Evolutionary conservation across 1,139 yeast species (phyloP), one percentile per base, ranked within the genome.

Genomic region (Pneumocystis sp.): DNA sequence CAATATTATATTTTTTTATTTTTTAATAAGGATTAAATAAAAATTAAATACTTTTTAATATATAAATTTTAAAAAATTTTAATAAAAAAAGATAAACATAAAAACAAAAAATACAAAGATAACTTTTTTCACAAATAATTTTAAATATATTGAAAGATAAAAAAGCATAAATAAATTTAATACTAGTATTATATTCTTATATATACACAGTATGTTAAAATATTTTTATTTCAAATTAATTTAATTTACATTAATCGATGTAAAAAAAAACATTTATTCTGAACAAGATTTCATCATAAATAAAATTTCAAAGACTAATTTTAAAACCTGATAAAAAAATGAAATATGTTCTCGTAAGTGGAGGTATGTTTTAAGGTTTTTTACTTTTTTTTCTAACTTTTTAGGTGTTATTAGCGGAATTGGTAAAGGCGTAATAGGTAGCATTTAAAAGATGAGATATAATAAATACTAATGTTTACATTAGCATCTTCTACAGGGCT

Each of bases 291-390:
- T 50, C 10, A 8, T 7, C 5, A 5, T 3, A 50, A 50, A 50
- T 25, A 50, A 21, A 25, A 7, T 17, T 29, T 25, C 12, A 10
- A 25, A 25, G 25, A 50, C n/a, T 21, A 19, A 17, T 1, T 10
- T 25, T 12, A 50, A 7, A 4, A 25, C 7, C 7, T 25, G 8
- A 21, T 21, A 25, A 61, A 17, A 72, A 66, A 66, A 91, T 93
- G 98, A 93, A 93, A 79, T 93, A 90, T 96, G 97, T 93, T 74
- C 96, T 93, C 73, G 98, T 93, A 64, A 91, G 97, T 68, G 98
- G 98, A 76, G 98, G 87, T 74, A 70, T 66, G 76, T 71, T 64
- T 64, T 50, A 12, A 57, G 25, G 65, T 19, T 39, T 10, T n/a
- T 21, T 25, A 21, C n/a, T 61, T 42, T 17, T 59, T 42, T 65